Percentiles rank a stretch among this genome's conserved stretches.
These are phyloP conservation scores for Ustilago shanxiensis DNA, from an alignment of 1,284 basidiomycete species.

Conservation along the genomic window DNA sequence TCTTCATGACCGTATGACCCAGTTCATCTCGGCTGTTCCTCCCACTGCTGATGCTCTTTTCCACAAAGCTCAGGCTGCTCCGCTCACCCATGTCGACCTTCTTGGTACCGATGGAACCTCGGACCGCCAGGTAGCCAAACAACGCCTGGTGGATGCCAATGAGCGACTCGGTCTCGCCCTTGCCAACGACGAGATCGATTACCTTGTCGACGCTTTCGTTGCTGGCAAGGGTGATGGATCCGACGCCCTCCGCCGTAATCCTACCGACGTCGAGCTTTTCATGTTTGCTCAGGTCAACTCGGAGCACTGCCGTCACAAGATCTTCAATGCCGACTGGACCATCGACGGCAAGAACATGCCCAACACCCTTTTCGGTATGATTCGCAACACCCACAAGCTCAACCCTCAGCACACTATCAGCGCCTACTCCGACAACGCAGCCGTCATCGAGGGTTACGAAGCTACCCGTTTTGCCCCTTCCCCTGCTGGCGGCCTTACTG, in stretches of 20 bases:
- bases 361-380: constrained; percentile 94
- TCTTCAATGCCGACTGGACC: constrained; percentile 98
- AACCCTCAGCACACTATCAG: constrained; percentile 82
- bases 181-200: constrained; percentile 89
- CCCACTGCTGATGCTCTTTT: constrained; percentile 78
- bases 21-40: constrained; percentile 75
- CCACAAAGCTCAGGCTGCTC: constrained; percentile 77
- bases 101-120: constrained; percentile 67
- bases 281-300: constrained; percentile 99
- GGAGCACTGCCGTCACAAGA: constrained; percentile 99
- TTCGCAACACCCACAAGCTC: constrained; percentile 92
- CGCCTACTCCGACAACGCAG: constrained; percentile 98
- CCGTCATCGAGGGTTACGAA: constrained; percentile 84
- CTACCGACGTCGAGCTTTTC: constrained; percentile 95
- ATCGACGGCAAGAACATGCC: constrained; percentile 81
- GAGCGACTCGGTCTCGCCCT: constrained; percentile 89
- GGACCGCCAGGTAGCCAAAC: constrained; percentile 57
- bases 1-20: constrained; percentile 91
- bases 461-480: constrained; percentile 84
- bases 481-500: constrained; percentile 40
- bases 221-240: constrained; percentile 72
- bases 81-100: constrained; percentile 79
- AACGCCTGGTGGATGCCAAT: constrained; percentile 80
- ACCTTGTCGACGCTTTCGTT: constrained; percentile 89
- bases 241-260: constrained; percentile 63